A percentile compares a stretch with the other conserved stretches of the same genome.
Conservation (phyloP, 768 basidiomycete genomes). For the Cystofilobasidium capitatum region DNA sequence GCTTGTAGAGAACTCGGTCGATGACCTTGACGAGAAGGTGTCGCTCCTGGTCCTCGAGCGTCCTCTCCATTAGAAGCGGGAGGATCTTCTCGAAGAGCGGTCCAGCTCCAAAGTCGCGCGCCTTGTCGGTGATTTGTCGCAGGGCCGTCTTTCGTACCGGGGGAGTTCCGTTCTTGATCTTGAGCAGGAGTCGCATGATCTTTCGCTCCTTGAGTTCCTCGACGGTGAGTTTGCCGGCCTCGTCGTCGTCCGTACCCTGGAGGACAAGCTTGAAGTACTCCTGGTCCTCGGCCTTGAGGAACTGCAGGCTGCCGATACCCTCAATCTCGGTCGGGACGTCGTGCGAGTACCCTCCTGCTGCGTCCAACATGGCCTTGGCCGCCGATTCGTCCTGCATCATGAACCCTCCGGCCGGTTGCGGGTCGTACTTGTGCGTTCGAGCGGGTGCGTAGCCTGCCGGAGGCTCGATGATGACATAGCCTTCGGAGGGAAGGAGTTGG, state of each 20-base stretch:
- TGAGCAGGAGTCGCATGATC: slow-evolving; percentile 93
- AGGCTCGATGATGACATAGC: slow-evolving; percentile 85
- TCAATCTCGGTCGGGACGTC: slow-evolving; percentile 96
- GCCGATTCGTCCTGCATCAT: slow-evolving; percentile 86
- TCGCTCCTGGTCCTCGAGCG: slow-evolving; percentile 95
- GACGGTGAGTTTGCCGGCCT: slow-evolving; percentile 80
- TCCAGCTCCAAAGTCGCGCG: slow-evolving; percentile 94
- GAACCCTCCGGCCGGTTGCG: slow-evolving; percentile 62
- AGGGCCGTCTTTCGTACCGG: slow-evolving; percentile 96
- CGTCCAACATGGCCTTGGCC: slow-evolving; percentile 75
- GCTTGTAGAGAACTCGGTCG: slow-evolving; percentile 94
- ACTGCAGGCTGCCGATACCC: slow-evolving; percentile 90
- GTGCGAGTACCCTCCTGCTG: slow-evolving; percentile 65
- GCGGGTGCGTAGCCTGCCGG: slow-evolving; percentile 86
- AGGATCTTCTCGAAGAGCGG: slow-evolving; percentile 98
- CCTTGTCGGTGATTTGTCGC: slow-evolving; percentile 97
- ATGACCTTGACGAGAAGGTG: slow-evolving; percentile 98
- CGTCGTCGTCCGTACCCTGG: slow-evolving; percentile 53
- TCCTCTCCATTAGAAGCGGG: slow-evolving; percentile 73
- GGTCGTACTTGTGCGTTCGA: slow-evolving; percentile 50
- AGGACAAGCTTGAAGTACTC: slow-evolving; percentile 91
- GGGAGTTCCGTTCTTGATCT: slow-evolving; percentile 99
- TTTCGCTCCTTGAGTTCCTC: slow-evolving; percentile 99
- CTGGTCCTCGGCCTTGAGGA: slow-evolving; percentile 97
- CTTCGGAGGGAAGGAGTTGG: slow-evolving; percentile 67